phyloP scores from a whole-genome alignment of 768 basidiomycete genomes.

The Hygrophoropsis aurantiaca region DNA sequence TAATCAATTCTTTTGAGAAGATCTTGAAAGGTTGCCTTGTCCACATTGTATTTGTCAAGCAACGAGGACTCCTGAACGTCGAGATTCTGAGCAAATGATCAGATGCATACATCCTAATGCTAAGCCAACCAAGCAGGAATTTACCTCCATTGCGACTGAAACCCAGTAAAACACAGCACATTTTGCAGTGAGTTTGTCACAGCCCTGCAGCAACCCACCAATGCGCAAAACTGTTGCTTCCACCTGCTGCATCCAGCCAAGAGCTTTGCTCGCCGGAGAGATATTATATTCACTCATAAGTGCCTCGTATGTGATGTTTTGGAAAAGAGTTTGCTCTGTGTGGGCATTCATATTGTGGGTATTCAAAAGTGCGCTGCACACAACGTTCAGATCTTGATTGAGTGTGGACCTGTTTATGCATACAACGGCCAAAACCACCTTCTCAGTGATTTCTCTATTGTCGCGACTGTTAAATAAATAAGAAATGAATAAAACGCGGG shows the following conservation, averaged over 20 bases:
- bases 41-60: conserved; percentile 15
- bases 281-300: conserved; percentile 30
- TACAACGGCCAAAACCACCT: conserved; percentile 19
- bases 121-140: conserved; percentile 1
- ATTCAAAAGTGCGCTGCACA: conserved; percentile 18
- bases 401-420: conserved; percentile 23
- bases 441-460: conserved; percentile 26
- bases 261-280: conserved; percentile 10
- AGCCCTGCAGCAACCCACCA: conserved; percentile 14
- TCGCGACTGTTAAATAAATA: conserved; percentile 21
- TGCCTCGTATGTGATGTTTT: conserved; percentile 23
- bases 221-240: conserved; percentile 23
- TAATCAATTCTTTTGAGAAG: conserved; percentile 18
- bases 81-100: conserved; percentile 13
- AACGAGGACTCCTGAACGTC: conserved; percentile 19
- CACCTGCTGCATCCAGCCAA: conserved; percentile 33
- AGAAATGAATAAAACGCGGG: no score
- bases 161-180: conserved; percentile 50
- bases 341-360: conserved; percentile 8
- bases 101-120: background rate
- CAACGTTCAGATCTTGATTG: conserved; percentile 18
- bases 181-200: conserved; percentile 22
- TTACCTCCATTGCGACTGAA: conserved; percentile 39
- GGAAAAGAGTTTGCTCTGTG: background rate
- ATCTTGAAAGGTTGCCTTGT: conserved; percentile 16